Evolutionary conservation across 495 filamentous ascomycete species (phyloP).

Genomic region (Neurospora africana): DNA sequence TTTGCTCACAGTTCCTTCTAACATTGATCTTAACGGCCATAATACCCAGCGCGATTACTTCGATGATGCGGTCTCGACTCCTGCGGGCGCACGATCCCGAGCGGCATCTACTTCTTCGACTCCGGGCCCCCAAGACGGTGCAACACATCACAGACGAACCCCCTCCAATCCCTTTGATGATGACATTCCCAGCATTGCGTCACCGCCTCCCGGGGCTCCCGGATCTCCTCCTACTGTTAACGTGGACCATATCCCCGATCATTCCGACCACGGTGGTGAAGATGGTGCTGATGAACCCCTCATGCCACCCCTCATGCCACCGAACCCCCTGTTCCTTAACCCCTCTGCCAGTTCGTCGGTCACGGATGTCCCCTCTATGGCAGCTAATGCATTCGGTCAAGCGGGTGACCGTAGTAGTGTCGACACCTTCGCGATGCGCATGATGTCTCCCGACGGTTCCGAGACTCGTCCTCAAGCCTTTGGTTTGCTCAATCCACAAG

Average conservation of each 20-base stretch:
- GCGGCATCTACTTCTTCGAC: constrained; percentile 7
- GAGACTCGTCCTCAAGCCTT: constrained; percentile 11
- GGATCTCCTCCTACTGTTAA: constrained; percentile 2
- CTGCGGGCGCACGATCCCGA: constrained; percentile 5
- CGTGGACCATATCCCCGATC: background rate
- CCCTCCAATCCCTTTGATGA: constrained; percentile 11
- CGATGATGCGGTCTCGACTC: constrained; percentile 7
- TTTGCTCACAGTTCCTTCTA: constrained; percentile 12
- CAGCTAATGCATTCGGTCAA: constrained; percentile 9
- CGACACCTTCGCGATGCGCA: constrained; percentile 19
- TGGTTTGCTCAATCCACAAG: constrained; percentile 9
- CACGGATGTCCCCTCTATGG: constrained; percentile 10
- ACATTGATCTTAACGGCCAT: constrained; percentile 1
- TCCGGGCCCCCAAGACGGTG: background rate
- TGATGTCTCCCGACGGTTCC: constrained; percentile 16
- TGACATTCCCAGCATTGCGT: background rate
- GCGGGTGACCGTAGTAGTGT: constrained; percentile 10
- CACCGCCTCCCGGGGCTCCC: constrained; percentile 3
- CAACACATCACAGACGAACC: constrained; percentile 4
- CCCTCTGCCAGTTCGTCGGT: constrained; percentile 13
- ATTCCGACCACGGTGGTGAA: background rate
- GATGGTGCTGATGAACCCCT: constrained; percentile 12
- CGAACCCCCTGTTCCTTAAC: constrained; percentile 16
- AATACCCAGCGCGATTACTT: constrained; percentile 6
- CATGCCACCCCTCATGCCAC: constrained; percentile 9